A percentile compares a stretch with the other conserved stretches of the same genome.
Conservation (phyloP, 306 rosid species). For the Pyrus betulifolia region DNA sequence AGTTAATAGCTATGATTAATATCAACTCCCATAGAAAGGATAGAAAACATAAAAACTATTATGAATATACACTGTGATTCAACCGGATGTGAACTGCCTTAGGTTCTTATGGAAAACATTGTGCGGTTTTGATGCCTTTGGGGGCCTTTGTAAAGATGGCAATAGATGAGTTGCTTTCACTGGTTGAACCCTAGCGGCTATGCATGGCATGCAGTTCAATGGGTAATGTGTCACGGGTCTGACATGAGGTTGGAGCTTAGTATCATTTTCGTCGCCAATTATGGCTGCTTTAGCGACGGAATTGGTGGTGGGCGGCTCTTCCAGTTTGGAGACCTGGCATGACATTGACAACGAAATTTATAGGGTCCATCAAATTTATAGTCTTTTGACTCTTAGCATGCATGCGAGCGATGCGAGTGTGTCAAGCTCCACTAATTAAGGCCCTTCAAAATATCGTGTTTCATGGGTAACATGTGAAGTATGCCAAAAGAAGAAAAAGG, state of each 20-base stretch:
- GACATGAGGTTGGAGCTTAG: background rate
- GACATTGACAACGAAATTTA: background rate
- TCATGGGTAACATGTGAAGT: background rate
- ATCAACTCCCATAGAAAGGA: background rate
- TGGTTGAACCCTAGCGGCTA: background rate
- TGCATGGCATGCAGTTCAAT: background rate
- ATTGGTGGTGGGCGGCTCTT: background rate
- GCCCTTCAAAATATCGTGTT: background rate
- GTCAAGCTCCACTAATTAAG: conserved; percentile 6
- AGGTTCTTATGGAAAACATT: background rate
- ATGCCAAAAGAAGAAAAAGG: background rate
- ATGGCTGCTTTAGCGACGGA: background rate
- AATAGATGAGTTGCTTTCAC: background rate
- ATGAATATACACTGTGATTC: too few relatives aligned
- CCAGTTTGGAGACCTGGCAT: background rate
- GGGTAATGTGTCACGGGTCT: background rate
- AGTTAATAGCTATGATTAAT: too few relatives aligned
- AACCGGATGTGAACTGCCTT: background rate
- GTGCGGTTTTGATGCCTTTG: background rate
- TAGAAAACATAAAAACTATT: background rate
- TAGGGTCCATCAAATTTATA: background rate
- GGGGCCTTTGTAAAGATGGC: background rate
- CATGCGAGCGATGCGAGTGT: background rate
- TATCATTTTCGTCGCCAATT: background rate
- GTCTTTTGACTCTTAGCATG: background rate